These are phyloP conservation scores for Medakamo hakoo DNA, from an alignment of 139 green algal species.

Conservation along the genomic window DNA sequence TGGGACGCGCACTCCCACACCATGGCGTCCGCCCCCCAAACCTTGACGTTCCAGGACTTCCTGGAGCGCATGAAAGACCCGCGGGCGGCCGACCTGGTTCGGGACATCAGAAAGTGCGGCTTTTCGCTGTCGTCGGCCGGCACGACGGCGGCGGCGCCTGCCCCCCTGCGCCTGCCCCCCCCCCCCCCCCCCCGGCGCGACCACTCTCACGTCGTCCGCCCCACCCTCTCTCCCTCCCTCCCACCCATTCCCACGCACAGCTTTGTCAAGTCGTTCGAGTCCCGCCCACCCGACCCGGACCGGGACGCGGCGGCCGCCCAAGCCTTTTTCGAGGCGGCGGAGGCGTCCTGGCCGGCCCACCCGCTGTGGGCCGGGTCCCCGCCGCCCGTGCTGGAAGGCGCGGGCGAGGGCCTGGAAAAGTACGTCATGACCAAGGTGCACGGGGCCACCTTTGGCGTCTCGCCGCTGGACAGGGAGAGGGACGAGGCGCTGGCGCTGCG, in stretches of 20 bases:
- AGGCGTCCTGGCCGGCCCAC: constrained; percentile 57
- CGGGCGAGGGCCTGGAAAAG: constrained; percentile 84
- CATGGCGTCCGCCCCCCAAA: too few species aligned
- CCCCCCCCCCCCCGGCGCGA: not conserved
- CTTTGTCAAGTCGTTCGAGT: not conserved
- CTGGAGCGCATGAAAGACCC: constrained; percentile 68
- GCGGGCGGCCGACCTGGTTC: constrained; percentile 63
- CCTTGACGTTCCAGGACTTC: constrained; percentile 65
- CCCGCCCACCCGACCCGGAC: not conserved
- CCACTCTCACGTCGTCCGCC: not conserved
- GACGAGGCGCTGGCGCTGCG: constrained; percentile 49
- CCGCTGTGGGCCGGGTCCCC: constrained; percentile 54
- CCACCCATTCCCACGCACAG: not conserved
- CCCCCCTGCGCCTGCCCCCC: too few species aligned
- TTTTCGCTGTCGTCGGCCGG: too few species aligned
- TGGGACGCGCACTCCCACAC: too few species aligned
- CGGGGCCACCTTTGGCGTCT: constrained; percentile 50
- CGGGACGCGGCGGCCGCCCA: constrained; percentile 20
- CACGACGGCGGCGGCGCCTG: too few species aligned
- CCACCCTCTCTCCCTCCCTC: not conserved
- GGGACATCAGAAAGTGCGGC: constrained; percentile 61
- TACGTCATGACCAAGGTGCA: constrained; percentile 95
- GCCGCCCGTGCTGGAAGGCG: constrained; percentile 45
- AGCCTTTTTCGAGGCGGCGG: constrained; percentile 63
- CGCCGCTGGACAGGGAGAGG: constrained; percentile 46